phyloP scores from a whole-genome alignment of 2,329 filamentous ascomycete species.

The Stromatinia cepivora region DNA sequence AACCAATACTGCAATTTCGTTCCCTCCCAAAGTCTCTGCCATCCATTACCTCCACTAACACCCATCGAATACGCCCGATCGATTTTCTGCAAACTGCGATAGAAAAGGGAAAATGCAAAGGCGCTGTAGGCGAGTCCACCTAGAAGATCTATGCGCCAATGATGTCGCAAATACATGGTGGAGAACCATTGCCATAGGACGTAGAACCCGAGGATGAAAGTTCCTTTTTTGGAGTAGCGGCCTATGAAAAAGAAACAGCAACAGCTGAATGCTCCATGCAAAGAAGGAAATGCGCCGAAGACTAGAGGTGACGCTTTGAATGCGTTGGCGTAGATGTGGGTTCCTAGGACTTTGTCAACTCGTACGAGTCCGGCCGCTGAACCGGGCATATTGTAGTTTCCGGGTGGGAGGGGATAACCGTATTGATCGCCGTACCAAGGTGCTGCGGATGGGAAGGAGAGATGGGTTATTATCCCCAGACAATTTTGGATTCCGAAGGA shows the following conservation, averaged over 20 bases:
- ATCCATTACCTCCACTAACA: conserved; percentile 35
- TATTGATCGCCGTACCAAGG: conserved; percentile 96
- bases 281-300: conserved; percentile 88
- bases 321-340: conserved; percentile 87
- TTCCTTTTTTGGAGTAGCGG: conserved; percentile 50
- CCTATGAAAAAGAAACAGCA: conserved; percentile 79
- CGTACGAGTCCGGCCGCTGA: conserved; percentile 85
- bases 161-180: conserved; percentile 94
- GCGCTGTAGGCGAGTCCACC: conserved; percentile 77
- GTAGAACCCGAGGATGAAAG: conserved; percentile 70
- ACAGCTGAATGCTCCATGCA: conserved; percentile 93
- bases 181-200: conserved; percentile 94
- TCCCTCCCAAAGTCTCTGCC: conserved; percentile 36
- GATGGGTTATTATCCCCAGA: conserved; percentile 79
- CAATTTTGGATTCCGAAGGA: conserved; percentile 92
- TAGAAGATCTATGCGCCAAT: conserved; percentile 90
- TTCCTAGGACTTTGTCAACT: conserved; percentile 80
- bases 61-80: conserved; percentile 36
- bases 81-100: conserved; percentile 34
- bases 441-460: conserved; percentile 86
- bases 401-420: conserved; percentile 70
- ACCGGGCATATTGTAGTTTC: conserved; percentile 86
- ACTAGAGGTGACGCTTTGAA: conserved; percentile 88
- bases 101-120: conserved; percentile 63
- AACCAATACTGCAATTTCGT: conserved; percentile 35